These are phyloP conservation scores for Rhynchosporium secalis DNA, from an alignment of 2,329 filamentous ascomycete species.

Conservation along the genomic window DNA sequence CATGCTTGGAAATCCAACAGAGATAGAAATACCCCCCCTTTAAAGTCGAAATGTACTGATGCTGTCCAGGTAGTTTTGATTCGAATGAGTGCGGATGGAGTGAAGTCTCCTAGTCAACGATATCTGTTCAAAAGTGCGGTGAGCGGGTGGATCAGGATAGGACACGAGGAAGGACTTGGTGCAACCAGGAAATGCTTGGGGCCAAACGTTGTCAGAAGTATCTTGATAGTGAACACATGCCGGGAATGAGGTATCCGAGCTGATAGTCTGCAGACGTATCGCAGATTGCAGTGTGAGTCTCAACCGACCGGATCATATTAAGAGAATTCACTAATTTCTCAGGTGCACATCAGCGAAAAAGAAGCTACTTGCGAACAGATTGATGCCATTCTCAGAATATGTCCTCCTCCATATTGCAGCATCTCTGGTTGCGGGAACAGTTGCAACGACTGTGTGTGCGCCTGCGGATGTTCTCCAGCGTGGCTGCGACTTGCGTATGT, in stretches of 20 bases:
- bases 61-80: constrained; percentile 43
- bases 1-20: constrained; percentile 48
- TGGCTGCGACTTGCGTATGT: constrained; percentile 47
- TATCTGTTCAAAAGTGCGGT: constrained; percentile 45
- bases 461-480: constrained; percentile 48
- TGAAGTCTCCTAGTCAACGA: constrained; percentile 41
- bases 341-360: constrained; percentile 16
- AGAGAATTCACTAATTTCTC: not conserved
- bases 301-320: not conserved
- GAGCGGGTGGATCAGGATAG: constrained; percentile 40
- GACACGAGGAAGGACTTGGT: constrained; percentile 43
- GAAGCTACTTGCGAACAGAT: too few relatives aligned
- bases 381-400: too few relatives aligned
- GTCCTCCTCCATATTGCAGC: constrained; percentile 44
- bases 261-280: constrained; percentile 42
- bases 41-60: not conserved
- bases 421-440: constrained; percentile 47
- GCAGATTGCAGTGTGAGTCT: constrained; percentile 46
- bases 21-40: constrained; percentile 32
- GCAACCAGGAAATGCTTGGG: constrained; percentile 44
- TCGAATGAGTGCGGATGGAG: constrained; percentile 49
- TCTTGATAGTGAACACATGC: constrained; percentile 45
- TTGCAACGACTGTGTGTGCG: constrained; percentile 48
- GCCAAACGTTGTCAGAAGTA: constrained; percentile 45
- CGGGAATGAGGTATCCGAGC: not conserved